Evolutionary conservation across 1,284 basidiomycete species (phyloP).

Genomic region (Irpex lacteus): DNA sequence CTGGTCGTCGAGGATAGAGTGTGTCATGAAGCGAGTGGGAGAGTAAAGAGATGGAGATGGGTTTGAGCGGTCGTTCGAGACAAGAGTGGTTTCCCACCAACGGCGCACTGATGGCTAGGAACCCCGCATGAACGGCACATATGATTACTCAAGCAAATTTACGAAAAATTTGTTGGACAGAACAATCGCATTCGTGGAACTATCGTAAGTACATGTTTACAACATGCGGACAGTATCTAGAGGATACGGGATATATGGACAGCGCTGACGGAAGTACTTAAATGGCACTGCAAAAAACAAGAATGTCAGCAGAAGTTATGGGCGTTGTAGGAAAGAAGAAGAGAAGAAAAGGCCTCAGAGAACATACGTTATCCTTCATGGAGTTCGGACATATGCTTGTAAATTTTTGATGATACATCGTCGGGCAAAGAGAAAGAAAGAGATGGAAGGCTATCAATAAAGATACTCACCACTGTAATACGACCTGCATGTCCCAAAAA

Average conservation of each 20-base stretch:
- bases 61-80: not conserved
- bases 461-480: constrained; percentile 8
- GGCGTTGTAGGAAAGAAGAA: constrained; percentile 1
- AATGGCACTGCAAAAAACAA: too few relatives aligned
- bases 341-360: constrained; percentile 38
- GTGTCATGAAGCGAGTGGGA: not conserved
- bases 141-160: too few relatives aligned
- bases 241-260: too few relatives aligned
- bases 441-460: not conserved
- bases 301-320: too few relatives aligned
- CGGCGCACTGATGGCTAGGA: too few relatives aligned
- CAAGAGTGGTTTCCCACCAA: not conserved
- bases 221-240: too few relatives aligned
- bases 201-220: too few relatives aligned
- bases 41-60: not conserved
- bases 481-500: too few relatives aligned
- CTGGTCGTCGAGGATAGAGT: not conserved
- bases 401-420: constrained; percentile 38
- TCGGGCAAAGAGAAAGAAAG: constrained; percentile 19
- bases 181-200: too few relatives aligned
- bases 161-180: too few relatives aligned
- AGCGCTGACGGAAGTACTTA: too few relatives aligned
- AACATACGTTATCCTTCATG: constrained; percentile 44
- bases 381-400: constrained; percentile 62
- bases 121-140: too few relatives aligned